phyloP scores from a whole-genome alignment of 2,329 filamentous ascomycete genomes.

The Aspergillus sp. region DNA sequence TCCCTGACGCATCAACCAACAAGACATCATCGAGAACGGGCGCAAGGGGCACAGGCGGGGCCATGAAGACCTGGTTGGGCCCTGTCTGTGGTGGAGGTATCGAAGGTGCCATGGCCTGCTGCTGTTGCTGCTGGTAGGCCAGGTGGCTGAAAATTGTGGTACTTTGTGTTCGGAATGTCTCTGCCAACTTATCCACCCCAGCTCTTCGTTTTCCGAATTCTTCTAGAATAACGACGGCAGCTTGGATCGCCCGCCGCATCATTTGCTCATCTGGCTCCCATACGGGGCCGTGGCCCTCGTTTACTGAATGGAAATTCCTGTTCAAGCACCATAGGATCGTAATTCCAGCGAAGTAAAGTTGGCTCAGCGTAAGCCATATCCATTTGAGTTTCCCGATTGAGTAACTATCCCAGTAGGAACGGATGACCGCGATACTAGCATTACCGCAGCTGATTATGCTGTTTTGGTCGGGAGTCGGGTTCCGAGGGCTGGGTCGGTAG shows the following conservation, averaged over 20 bases:
- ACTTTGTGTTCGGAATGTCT: conserved; percentile 40
- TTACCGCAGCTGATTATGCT: conserved; percentile 41
- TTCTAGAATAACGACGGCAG: conserved; percentile 36
- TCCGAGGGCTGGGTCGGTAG: conserved; percentile 39
- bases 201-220: conserved; percentile 40
- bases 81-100: conserved; percentile 5
- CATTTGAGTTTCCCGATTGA: conserved; percentile 41
- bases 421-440: conserved; percentile 39
- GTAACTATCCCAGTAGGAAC: conserved; percentile 42
- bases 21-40: conserved; percentile 37
- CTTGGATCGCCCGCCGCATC: conserved; percentile 38
- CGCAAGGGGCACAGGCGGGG: conserved; percentile 30
- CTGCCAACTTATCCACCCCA: conserved; percentile 37
- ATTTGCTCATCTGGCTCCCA: conserved; percentile 39
- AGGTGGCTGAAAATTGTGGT: conserved; percentile 39
- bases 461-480: conserved; percentile 36
- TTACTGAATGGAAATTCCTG: conserved; percentile 36
- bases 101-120: conserved; percentile 11
- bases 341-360: conserved; percentile 40
- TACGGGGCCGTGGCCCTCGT: conserved; percentile 27
- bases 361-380: conserved; percentile 42
- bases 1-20: conserved; percentile 31
- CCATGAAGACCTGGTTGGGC: conserved; percentile 15
- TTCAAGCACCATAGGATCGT: conserved; percentile 43
- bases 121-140: conserved; percentile 34